These are phyloP conservation scores for Fusarium lateritium DNA, from an alignment of 2,329 filamentous ascomycete genomes.

Conservation along the genomic window DNA sequence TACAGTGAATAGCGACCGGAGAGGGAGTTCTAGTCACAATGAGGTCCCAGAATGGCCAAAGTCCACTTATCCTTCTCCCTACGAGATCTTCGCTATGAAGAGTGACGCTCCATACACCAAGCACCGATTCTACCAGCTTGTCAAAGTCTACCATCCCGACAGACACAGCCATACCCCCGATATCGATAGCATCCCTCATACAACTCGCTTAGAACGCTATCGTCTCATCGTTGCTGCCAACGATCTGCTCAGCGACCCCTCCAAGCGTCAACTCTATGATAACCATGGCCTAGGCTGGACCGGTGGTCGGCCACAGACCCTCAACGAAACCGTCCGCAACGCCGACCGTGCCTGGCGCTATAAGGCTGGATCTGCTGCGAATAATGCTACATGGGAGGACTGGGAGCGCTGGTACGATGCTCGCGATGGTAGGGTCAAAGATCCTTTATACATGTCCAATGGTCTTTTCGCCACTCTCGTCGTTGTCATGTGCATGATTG, in stretches of 20 bases:
- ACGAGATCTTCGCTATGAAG: conserved; percentile 82
- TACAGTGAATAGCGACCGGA: conserved; percentile 33
- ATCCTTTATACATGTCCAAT: conserved; percentile 81
- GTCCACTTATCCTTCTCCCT: conserved; percentile 78
- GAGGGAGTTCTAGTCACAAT: conserved; percentile 16
- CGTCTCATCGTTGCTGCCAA: conserved; percentile 90
- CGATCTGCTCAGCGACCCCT: conserved; percentile 85
- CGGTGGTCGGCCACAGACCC: conserved; percentile 68
- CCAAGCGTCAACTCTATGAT: conserved; percentile 87
- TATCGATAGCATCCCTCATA: conserved; percentile 59
- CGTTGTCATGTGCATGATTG: conserved; percentile 76
- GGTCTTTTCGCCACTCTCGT: conserved; percentile 81
- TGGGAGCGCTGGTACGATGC: conserved; percentile 86
- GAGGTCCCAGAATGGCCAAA: conserved; percentile 62
- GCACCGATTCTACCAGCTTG: conserved; percentile 86
- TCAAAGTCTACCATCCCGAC: conserved; percentile 97
- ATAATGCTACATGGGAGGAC: conserved; percentile 97
- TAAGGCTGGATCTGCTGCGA: conserved; percentile 63
- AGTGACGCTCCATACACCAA: conserved; percentile 83
- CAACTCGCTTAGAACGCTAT: conserved; percentile 87
- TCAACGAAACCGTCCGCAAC: conserved; percentile 54
- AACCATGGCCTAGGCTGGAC: conserved; percentile 85
- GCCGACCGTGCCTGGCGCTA: conserved; percentile 66
- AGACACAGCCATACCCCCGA: conserved; percentile 58
- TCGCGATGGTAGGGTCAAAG: conserved; percentile 61